Conservation (phyloP, 768 basidiomycete species). For the Boletus tomentosulus region DNA sequence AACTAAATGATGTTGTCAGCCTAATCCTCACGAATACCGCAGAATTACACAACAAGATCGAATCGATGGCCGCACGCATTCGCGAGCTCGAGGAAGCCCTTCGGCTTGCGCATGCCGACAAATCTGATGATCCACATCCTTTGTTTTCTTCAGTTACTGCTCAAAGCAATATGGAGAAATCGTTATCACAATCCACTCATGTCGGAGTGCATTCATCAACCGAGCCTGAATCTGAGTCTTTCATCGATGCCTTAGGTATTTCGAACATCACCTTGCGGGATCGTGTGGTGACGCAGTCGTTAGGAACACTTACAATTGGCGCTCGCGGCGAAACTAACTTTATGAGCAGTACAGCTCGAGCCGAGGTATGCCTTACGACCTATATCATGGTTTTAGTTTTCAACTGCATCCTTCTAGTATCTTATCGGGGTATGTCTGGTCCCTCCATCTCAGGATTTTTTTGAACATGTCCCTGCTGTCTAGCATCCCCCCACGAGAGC, state of each 20-base stretch:
- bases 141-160: conserved; percentile 36
- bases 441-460: background rate
- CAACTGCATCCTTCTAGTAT: conserved; percentile 35
- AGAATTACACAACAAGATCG: conserved; percentile 66
- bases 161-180: conserved; percentile 21
- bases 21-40: conserved; percentile 65
- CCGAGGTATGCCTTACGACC: conserved; percentile 48
- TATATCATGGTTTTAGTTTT: background rate
- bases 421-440: conserved; percentile 46
- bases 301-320: conserved; percentile 59
- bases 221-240: conserved; percentile 39
- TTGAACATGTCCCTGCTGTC: background rate
- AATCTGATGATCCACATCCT: conserved; percentile 49
- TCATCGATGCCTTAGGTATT: conserved; percentile 49
- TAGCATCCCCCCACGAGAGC: conserved; percentile 25
- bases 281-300: background rate
- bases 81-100: conserved; percentile 61
- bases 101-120: conserved; percentile 41
- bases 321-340: conserved; percentile 51
- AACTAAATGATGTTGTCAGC: conserved; percentile 23
- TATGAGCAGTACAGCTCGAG: conserved; percentile 61
- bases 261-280: background rate
- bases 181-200: conserved; percentile 9
- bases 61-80: conserved; percentile 49
- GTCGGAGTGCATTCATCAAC: conserved; percentile 1